Evolutionary conservation across 306 rosid genomes (phyloP).

Genomic region (Malus domestica): ASM211411v1 NC_041805.1:23777501-23778000

Average conservation of each 20-base stretch:
- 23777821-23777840: neutral
- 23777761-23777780: neutral
- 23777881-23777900: no score
- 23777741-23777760: neutral
- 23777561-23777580: neutral
- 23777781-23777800: neutral
- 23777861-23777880: no score
- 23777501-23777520: neutral
- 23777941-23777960: no score
- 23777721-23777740: neutral
- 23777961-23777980: no score
- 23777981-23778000: no score
- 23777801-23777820: neutral
- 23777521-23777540: neutral
- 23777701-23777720: neutral
- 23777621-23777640: neutral
- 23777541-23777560: neutral
- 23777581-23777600: neutral
- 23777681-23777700: neutral
- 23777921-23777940: no score
- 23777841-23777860: no score
- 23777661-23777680: neutral
- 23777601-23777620: neutral
- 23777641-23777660: neutral
- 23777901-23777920: rapidly evolving